Conservation (phyloP, 495 filamentous ascomycete species). For the Aspergillus homomorphus region DNA sequence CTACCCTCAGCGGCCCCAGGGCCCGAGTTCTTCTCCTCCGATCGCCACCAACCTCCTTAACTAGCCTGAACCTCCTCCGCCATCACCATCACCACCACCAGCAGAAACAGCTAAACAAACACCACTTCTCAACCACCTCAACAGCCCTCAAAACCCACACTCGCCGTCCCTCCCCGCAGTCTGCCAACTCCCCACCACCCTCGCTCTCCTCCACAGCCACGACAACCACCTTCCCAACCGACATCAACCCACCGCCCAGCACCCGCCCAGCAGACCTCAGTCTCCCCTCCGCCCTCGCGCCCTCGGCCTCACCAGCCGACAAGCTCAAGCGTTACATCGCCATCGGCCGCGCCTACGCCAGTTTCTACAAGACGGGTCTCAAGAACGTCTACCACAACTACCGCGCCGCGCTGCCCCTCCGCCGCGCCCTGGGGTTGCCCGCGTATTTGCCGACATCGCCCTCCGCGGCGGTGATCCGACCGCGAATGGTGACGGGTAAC, state of each 20-base stretch:
- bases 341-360: conserved; percentile 46
- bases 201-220: conserved; percentile 15
- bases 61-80: background rate
- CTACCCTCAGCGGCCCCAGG: conserved; percentile 6
- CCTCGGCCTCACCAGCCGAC: conserved; percentile 21
- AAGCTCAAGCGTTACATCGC: conserved; percentile 39
- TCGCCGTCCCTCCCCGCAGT: conserved; percentile 21
- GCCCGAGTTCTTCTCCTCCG: conserved; percentile 4
- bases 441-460: conserved; percentile 35
- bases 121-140: conserved; percentile 4
- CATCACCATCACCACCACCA: background rate
- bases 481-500: background rate
- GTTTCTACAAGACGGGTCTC: conserved; percentile 87
- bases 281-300: conserved; percentile 22
- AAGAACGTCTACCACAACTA: conserved; percentile 62
- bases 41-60: background rate
- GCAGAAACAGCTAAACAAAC: background rate
- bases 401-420: conserved; percentile 34
- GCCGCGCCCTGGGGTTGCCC: conserved; percentile 28
- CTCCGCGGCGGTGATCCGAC: conserved; percentile 13
- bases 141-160: conserved; percentile 21
- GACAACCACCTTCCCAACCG: conserved; percentile 13
- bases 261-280: conserved; percentile 36
- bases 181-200: conserved; percentile 17
- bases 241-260: conserved; percentile 40